Conservation (phyloP, 495 filamentous ascomycete genomes). For the Hypoxylon trugodes region DNA sequence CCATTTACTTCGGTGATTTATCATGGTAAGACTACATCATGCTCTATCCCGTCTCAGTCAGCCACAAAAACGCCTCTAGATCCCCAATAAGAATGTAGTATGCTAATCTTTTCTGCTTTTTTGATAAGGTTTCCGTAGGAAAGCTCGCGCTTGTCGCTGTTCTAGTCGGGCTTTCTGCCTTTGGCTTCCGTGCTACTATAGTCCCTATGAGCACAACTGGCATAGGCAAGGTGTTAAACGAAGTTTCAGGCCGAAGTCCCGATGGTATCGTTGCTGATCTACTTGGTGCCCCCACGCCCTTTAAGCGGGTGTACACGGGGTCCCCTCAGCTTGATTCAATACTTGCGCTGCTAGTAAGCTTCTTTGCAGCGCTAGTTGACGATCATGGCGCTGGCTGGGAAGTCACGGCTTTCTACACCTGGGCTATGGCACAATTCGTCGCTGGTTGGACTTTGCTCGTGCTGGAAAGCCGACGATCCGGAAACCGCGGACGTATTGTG, state of each 20-base stretch:
- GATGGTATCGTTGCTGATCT: constrained; percentile 3
- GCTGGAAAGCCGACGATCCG: constrained; percentile 64
- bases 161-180: constrained; percentile 32
- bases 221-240: constrained; percentile 20
- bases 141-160: constrained; percentile 37
- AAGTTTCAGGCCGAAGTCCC: constrained; percentile 3
- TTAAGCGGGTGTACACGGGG: constrained; percentile 57
- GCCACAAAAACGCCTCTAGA: background rate
- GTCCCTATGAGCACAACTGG: constrained; percentile 26
- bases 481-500: constrained; percentile 61
- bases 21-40: constrained; percentile 22
- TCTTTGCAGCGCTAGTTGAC: constrained; percentile 66
- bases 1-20: background rate
- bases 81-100: background rate
- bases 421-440: constrained; percentile 63
- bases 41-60: background rate
- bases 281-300: constrained; percentile 33
- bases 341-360: constrained; percentile 58
- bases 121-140: constrained; percentile 20
- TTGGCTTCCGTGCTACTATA: constrained; percentile 37
- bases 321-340: constrained; percentile 56
- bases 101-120: constrained; percentile 13
- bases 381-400: constrained; percentile 52
- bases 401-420: constrained; percentile 56
- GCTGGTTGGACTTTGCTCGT: constrained; percentile 64